A percentile compares a stretch with the other conserved stretches of the same genome.
Conservation (phyloP, 1,284 basidiomycete species). For the Rhodotorula sp. region DNA sequence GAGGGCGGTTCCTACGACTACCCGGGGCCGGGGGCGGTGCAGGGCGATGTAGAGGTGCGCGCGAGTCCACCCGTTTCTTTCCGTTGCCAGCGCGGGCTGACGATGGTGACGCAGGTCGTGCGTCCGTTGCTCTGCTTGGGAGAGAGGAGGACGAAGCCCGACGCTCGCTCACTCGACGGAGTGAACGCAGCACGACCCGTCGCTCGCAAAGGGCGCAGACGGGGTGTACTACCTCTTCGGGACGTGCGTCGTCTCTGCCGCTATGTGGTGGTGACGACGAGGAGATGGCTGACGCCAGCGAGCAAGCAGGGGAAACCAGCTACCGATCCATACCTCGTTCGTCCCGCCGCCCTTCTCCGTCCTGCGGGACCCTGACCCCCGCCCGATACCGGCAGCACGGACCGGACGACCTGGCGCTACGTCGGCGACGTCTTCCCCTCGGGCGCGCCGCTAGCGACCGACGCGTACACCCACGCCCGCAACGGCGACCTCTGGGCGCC, state of each 20-base stretch:
- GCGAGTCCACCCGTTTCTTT: too few species aligned
- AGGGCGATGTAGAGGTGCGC: too few species aligned
- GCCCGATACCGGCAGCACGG: background rate
- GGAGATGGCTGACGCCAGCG: background rate
- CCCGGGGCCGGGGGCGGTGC: too few species aligned
- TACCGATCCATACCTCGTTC: background rate
- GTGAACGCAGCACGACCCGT: background rate
- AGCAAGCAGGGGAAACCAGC: background rate
- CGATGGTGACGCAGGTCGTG: too few species aligned
- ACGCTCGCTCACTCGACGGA: too few species aligned
- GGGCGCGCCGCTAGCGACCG: constrained; percentile 57
- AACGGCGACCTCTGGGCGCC: constrained; percentile 42
- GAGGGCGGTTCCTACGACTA: too few species aligned
- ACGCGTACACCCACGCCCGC: constrained; percentile 57
- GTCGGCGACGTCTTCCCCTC: constrained; percentile 59
- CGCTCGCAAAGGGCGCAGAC: background rate
- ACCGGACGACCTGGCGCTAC: constrained; percentile 54
- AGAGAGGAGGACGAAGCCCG: background rate
- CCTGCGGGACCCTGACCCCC: background rate
- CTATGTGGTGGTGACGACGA: too few species aligned
- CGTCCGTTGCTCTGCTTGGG: background rate
- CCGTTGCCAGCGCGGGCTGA: too few species aligned
- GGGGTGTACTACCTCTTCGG: background rate
- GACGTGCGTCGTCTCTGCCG: background rate
- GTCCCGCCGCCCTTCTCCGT: background rate